Evolutionary conservation across 768 basidiomycete genomes (phyloP), one percentile per base, ranked within the genome.

Genomic region (Phlebiopsis flavidoalba): DNA sequence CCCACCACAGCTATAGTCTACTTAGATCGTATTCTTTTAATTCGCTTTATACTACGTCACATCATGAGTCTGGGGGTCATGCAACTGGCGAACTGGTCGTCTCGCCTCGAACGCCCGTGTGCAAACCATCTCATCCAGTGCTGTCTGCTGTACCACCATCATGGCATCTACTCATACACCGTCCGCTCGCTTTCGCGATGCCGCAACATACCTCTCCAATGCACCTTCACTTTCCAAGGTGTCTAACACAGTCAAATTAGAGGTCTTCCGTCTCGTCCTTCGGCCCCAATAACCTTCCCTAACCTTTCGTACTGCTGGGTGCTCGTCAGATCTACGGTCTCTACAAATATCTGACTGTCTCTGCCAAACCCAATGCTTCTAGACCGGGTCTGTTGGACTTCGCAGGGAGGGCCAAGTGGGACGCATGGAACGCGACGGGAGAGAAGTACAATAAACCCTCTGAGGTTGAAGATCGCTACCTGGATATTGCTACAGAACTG

Each of bases 321-420:
- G 24, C 53, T 52, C 22, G 62, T 58, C 60, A 94, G 91, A 74
- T 94, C n/a, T 94, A 94, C 72, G 91, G 87, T 58, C 75, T 93
- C 58, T 94, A 84, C 83, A 94, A 94, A 71, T 83, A 77, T 70
- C 71, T 91, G 19, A 91, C 87, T 10, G 79, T 84, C 21, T 79
- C 86, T 0, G 65, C 69, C 4, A 71, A 72, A 4, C 92, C 91
- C 12, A 77, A 73, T 43, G 77, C 76, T 33, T 69, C 83, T 14
- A 82, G 88, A 2, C 92, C 92, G 3, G 86, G 84, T 21, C 75
- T 94, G 46, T 89, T 93, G 70, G 91, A 93, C 66, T 79, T 89
- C 72, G 79, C 87, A 1, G 90, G 87, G 15, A 78, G 89, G 19
- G 90, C 91, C 2, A 94, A 94, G 70, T 94, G 91, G 91, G 90